phyloP scores from a whole-genome alignment of 2,329 filamentous ascomycete genomes.

The Xylaria sp. region DNA sequence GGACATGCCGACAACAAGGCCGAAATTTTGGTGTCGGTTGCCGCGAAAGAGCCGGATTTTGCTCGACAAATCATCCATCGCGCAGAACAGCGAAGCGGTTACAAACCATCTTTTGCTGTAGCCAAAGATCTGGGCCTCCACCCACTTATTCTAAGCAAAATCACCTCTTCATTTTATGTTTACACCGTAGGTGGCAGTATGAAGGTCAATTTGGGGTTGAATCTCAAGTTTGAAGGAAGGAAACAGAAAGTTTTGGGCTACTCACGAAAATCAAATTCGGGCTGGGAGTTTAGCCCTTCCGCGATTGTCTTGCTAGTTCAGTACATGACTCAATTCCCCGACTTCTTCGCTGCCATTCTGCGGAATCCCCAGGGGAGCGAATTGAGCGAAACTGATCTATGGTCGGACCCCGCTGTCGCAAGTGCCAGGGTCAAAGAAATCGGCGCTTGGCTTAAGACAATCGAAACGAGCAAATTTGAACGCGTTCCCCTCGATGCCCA shows the following conservation, averaged over 20 bases:
- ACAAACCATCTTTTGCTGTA: conserved; percentile 88
- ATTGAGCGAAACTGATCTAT: conserved; percentile 86
- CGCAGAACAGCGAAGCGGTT: conserved; percentile 76
- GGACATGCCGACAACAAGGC: conserved; percentile 79
- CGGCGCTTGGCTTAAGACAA: conserved; percentile 87
- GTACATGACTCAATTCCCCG: conserved; percentile 94
- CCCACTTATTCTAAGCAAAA: conserved; percentile 89
- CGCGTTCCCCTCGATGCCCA: conserved; percentile 96
- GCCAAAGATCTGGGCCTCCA: conserved; percentile 84
- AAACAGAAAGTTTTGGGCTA: conserved; percentile 97
- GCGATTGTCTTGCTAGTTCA: conserved; percentile 82
- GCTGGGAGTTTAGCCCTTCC: conserved; percentile 95
- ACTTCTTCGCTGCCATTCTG: conserved; percentile 92
- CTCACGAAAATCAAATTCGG: conserved; percentile 83
- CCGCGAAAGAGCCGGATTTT: conserved; percentile 84
- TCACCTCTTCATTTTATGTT: conserved; percentile 93
- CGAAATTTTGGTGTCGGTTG: conserved; percentile 78
- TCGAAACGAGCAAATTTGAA: conserved; percentile 92
- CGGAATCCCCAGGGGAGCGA: conserved; percentile 86
- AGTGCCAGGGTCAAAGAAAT: conserved; percentile 91
- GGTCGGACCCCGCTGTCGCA: conserved; percentile 76
- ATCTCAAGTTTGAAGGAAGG: conserved; percentile 95
- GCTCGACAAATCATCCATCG: conserved; percentile 76
- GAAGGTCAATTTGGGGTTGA: conserved; percentile 89
- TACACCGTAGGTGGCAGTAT: conserved; percentile 75